phyloP scores from a whole-genome alignment of 192 early-diverging fungal species.

The Allomyces macrogynus region DNA sequence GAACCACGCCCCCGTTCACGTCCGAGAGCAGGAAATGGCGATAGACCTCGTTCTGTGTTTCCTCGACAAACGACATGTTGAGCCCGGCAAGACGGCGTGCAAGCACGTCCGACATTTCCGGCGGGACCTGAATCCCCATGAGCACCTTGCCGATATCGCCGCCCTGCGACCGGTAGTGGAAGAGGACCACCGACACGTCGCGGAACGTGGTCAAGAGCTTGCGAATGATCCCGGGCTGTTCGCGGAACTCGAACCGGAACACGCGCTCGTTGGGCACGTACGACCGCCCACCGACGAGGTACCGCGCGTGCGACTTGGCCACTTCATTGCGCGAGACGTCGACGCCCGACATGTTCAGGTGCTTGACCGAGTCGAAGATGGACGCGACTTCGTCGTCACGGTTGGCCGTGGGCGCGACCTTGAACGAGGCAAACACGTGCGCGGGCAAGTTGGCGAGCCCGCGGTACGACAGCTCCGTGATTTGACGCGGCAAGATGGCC shows the following conservation, averaged over 20 bases:
- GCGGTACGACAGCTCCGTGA: constrained; percentile 79
- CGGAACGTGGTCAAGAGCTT: constrained; percentile 59
- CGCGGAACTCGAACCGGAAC: constrained; percentile 89
- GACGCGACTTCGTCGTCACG: constrained; percentile 52
- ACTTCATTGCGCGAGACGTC: constrained; percentile 47
- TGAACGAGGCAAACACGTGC: background rate
- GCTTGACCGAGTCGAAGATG: constrained; percentile 30
- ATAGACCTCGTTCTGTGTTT: no score
- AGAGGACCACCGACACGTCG: constrained; percentile 64
- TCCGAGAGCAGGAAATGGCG: no score
- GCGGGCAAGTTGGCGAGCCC: background rate
- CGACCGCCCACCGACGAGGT: constrained; percentile 73
- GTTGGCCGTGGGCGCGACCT: background rate
- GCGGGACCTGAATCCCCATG: constrained; percentile 80
- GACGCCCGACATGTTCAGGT: background rate
- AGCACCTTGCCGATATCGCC: constrained; percentile 84
- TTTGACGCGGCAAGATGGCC: constrained; percentile 56
- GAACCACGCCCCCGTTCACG: no score
- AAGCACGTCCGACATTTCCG: constrained; percentile 6
- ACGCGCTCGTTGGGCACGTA: constrained; percentile 63
- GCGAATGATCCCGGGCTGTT: constrained; percentile 75
- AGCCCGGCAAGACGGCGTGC: no score
- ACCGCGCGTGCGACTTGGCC: constrained; percentile 90
- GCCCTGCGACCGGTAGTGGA: constrained; percentile 95
- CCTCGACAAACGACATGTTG: no score